Evolutionary conservation across 306 rosid genomes (phyloP).

Genomic region (Delonix regia): DNA sequence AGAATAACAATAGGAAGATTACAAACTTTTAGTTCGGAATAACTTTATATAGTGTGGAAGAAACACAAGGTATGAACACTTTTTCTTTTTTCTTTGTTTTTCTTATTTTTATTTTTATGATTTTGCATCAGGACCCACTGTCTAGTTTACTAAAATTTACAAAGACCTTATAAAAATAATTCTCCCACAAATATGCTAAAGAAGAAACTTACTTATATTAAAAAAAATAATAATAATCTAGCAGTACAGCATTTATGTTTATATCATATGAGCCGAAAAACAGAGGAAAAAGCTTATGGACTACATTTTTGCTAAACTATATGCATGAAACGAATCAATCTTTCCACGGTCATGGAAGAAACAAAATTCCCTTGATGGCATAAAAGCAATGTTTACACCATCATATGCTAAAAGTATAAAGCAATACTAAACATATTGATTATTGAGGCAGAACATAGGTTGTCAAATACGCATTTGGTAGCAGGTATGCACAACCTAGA

Average conservation of each 20-base stretch:
- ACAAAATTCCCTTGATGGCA: not conserved
- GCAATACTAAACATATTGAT: constrained; percentile 9
- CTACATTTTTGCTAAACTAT: not conserved
- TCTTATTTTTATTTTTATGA: no score
- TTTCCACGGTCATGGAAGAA: not conserved
- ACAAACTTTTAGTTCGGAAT: no score
- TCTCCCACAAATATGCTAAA: no score
- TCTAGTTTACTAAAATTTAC: no score
- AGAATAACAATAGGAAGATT: no score
- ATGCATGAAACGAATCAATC: constrained; percentile 6
- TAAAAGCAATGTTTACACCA: not conserved
- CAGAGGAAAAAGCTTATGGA: not conserved
- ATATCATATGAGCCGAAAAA: constrained; percentile 5
- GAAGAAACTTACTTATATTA: no score
- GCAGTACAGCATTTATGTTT: not conserved
- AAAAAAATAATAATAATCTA: no score
- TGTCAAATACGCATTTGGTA: constrained; percentile 22
- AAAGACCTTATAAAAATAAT: no score
- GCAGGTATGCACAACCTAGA: constrained; percentile 7
- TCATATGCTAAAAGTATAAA: constrained; percentile 14
- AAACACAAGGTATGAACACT: no score
- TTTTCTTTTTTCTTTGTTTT: no score
- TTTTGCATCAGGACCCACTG: no score
- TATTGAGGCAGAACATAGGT: constrained; percentile 24
- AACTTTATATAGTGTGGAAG: no score